Evolutionary conservation across 148 eudicot genomes (phyloP).

Genomic region (Gaultheria prostrata): DNA sequence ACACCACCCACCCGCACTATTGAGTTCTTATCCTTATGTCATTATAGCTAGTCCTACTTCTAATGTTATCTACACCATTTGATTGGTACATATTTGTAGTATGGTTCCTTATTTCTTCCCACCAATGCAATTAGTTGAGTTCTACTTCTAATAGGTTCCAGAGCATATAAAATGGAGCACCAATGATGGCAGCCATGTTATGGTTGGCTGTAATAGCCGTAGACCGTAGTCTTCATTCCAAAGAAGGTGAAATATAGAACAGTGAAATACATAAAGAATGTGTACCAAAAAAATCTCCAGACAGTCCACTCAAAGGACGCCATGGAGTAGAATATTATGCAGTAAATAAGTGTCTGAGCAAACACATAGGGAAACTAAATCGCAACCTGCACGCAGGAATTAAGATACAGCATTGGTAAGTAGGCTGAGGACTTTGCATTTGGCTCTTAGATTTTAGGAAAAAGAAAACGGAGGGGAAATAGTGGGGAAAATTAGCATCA

Average conservation of each 20-base stretch:
- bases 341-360: slow-evolving; percentile 73
- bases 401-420: slow-evolving; percentile 8
- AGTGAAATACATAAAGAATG: slow-evolving; percentile 75
- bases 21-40: background rate
- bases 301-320: slow-evolving; percentile 86
- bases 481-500: background rate
- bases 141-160: slow-evolving; percentile 99
- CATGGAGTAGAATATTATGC: slow-evolving; percentile 77
- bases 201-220: slow-evolving; percentile 95
- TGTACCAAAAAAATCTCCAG: slow-evolving; percentile 68
- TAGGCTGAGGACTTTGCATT: background rate
- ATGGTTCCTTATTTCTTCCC: background rate
- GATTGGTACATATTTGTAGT: background rate
- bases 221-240: slow-evolving; percentile 99
- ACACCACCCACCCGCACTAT: too few relatives aligned
- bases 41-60: background rate
- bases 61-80: background rate
- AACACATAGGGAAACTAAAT: slow-evolving; percentile 97
- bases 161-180: slow-evolving; percentile 95
- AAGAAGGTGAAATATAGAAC: slow-evolving; percentile 92
- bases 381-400: slow-evolving; percentile 58
- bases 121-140: background rate
- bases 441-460: background rate
- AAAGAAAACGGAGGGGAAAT: background rate
- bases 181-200: slow-evolving; percentile 80